Evolutionary conservation across 345 rosid species (phyloP).

Genomic region (Jatropha curcas): DNA sequence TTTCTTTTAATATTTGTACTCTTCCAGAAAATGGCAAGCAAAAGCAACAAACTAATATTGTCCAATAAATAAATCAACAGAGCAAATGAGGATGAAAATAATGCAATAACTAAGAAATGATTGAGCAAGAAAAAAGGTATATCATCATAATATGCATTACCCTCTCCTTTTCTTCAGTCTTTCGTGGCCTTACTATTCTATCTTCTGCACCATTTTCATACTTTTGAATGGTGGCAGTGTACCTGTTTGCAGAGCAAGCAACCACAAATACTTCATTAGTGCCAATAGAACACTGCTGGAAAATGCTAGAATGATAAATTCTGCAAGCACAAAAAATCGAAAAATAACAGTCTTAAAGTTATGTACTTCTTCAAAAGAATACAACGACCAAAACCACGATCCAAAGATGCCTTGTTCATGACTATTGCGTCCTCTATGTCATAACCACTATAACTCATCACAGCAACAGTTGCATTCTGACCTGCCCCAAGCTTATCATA

Average conservation of each 20-base stretch:
- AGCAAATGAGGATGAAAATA: not conserved
- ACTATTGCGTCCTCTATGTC: slow-evolving; percentile 98
- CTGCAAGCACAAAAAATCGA: not conserved
- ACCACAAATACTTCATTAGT: not conserved
- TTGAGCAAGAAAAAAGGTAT: not conserved
- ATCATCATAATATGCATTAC: slow-evolving; percentile 35
- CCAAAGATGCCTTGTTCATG: slow-evolving; percentile 93
- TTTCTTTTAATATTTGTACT: not conserved
- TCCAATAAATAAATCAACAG: not conserved
- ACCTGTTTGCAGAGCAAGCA: slow-evolving; percentile 42
- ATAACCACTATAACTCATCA: slow-evolving; percentile 92
- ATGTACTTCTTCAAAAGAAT: slow-evolving; percentile 85
- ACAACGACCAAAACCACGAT: slow-evolving; percentile 98
- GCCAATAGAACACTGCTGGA: not conserved
- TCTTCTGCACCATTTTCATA: slow-evolving; percentile 51
- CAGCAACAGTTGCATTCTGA: slow-evolving; percentile 98
- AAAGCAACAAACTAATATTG: not conserved
- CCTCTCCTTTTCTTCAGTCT: slow-evolving; percentile 75
- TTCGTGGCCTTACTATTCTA: slow-evolving; percentile 68
- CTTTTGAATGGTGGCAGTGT: slow-evolving; percentile 43
- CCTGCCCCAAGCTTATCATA: slow-evolving; percentile 99
- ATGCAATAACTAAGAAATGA: not conserved
- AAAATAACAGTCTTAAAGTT: slow-evolving; percentile 1
- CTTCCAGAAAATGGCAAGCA: not conserved
- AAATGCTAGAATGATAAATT: not conserved